Conservation (phyloP, 2,329 filamentous ascomycete species). For the Orbilia quercus region DNA sequence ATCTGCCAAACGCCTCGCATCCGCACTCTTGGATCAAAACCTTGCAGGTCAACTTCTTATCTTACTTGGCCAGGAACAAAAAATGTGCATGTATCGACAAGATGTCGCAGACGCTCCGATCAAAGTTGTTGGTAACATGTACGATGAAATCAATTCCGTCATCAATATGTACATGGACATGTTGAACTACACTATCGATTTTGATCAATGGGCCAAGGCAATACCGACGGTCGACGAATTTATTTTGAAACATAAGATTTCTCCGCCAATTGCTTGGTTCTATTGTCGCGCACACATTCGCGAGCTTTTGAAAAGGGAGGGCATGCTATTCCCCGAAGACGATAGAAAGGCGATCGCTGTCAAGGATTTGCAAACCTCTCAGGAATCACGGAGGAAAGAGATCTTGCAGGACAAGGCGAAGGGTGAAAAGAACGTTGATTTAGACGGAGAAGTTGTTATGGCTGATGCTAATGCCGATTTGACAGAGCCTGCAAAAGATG, state of each 20-base stretch:
- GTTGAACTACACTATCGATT: slow-evolving; percentile 70
- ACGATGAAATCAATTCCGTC: slow-evolving; percentile 77
- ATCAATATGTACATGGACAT: slow-evolving; percentile 57
- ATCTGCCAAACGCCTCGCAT: slow-evolving; percentile 82
- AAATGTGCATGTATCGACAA: slow-evolving; percentile 82
- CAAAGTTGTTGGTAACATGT: slow-evolving; percentile 86
- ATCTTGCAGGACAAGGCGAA: slow-evolving; percentile 33
- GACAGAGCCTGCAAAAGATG: slow-evolving; percentile 59
- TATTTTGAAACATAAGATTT: slow-evolving; percentile 81
- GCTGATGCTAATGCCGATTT: slow-evolving; percentile 48
- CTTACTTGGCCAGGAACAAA: slow-evolving; percentile 87
- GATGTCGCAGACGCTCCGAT: slow-evolving; percentile 76
- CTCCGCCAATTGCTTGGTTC: slow-evolving; percentile 67
- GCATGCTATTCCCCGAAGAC: slow-evolving; percentile 59
- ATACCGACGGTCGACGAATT: slow-evolving; percentile 80
- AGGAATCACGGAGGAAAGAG: slow-evolving; percentile 60
- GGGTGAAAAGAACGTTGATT: slow-evolving; percentile 38
- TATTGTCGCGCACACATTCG: slow-evolving; percentile 70
- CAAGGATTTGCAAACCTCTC: slow-evolving; percentile 28
- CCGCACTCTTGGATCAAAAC: slow-evolving; percentile 79
- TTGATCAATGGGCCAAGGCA: slow-evolving; percentile 80
- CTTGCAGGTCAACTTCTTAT: slow-evolving; percentile 86
- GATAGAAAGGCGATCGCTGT: slow-evolving; percentile 53
- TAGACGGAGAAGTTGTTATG: slow-evolving; percentile 52
- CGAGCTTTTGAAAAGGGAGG: slow-evolving; percentile 63